Percentiles rank a stretch among this genome's conserved stretches.
Evolutionary conservation across 202 grass and related monocot genomes (phyloP).

Genomic region (Dendrocalamus latiflorus): DNA sequence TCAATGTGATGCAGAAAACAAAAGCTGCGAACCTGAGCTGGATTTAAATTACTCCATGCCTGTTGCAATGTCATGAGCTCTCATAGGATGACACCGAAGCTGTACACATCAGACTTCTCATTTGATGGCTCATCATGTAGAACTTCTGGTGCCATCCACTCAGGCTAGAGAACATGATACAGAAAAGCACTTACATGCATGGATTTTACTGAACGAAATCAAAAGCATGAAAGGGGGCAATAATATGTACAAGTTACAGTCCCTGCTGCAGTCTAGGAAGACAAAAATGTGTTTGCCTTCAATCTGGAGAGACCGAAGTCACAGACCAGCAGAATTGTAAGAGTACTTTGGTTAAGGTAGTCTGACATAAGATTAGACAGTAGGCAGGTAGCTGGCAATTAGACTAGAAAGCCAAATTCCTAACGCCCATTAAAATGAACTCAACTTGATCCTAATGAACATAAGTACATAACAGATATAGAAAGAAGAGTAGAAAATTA

Average conservation of each 20-base stretch:
- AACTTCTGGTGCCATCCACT: too few species aligned
- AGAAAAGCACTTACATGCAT: not conserved
- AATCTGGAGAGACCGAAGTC: slow-evolving; percentile 88
- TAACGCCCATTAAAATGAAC: not conserved
- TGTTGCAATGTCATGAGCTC: too few species aligned
- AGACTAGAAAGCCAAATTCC: not conserved
- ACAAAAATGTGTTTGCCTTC: too few species aligned
- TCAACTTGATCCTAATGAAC: slow-evolving; percentile 3
- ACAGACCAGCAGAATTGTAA: slow-evolving; percentile 48
- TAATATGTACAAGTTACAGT: too few species aligned
- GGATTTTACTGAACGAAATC: not conserved
- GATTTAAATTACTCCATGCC: too few species aligned
- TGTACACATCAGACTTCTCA: too few species aligned
- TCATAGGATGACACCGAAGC: too few species aligned
- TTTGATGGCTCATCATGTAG: too few species aligned
- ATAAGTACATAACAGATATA: not conserved
- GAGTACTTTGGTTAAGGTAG: not conserved
- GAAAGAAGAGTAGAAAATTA: slow-evolving; percentile 11
- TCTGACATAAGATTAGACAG: not conserved
- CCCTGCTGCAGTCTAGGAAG: too few species aligned
- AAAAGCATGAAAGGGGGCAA: slow-evolving; percentile 5
- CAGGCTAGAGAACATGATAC: slow-evolving; percentile 42
- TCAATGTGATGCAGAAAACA: too few species aligned
- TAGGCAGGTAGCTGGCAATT: not conserved
- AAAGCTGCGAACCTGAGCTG: too few species aligned